Conservation (phyloP, 192 early-diverging fungal species). For the Backusella parvicylindrica region DNA sequence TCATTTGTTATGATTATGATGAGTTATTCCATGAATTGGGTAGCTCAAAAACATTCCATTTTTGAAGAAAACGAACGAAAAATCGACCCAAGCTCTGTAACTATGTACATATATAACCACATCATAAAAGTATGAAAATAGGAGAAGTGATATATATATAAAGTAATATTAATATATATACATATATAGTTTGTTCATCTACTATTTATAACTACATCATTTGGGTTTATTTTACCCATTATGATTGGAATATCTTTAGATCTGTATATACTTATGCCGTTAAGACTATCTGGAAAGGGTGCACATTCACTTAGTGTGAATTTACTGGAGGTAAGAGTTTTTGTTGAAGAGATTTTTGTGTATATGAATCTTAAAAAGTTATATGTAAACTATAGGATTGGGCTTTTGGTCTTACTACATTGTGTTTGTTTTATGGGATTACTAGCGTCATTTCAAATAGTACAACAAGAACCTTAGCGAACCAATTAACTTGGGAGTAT, state of each 20-base stretch:
- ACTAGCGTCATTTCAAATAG: constrained; percentile 11
- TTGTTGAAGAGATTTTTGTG: background rate
- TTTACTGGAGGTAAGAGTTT: background rate
- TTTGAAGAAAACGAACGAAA: constrained; percentile 1
- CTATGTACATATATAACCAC: background rate
- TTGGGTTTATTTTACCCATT: constrained; percentile 64
- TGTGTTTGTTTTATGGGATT: constrained; percentile 16
- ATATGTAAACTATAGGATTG: constrained; percentile 8
- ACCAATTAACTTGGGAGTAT: background rate
- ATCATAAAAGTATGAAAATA: background rate
- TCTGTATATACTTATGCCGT: constrained; percentile 65
- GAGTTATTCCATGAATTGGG: constrained; percentile 34
- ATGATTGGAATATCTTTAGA: constrained; percentile 67
- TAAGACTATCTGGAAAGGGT: constrained; percentile 16
- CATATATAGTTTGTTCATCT: constrained; percentile 33
- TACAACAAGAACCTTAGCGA: background rate
- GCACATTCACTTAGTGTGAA: background rate
- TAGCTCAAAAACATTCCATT: constrained; percentile 11
- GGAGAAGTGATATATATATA: background rate
- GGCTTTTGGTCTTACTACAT: constrained; percentile 16
- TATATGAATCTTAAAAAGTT: background rate
- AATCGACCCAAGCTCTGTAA: background rate
- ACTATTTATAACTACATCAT: constrained; percentile 43
- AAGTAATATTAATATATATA: background rate
- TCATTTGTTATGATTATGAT: constrained; percentile 51